phyloP scores from a whole-genome alignment of 73 alveolate species.

The Paramecium sexaurelia region DNA sequence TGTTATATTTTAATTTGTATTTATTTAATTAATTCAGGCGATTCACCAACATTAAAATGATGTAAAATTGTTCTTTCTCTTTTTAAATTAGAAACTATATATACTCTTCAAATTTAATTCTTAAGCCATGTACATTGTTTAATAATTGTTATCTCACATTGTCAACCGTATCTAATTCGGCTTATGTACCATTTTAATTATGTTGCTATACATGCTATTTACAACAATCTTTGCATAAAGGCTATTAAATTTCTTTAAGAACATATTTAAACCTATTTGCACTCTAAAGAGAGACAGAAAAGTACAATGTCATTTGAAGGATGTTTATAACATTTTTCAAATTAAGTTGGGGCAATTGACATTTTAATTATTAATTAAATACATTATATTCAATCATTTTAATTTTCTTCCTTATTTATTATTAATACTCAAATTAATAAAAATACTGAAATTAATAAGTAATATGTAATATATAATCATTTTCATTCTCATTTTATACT shows the following conservation, averaged over 20 bases:
- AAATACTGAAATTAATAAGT: neutral
- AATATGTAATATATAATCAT: no score
- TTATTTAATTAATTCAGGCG: neutral
- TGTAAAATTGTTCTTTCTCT: slow-evolving; percentile 15
- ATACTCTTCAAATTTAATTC: slow-evolving; percentile 21
- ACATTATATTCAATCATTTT: neutral
- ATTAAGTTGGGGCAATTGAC: neutral
- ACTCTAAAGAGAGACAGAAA: neutral
- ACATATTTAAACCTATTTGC: neutral
- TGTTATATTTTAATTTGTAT: neutral
- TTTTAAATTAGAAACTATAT: neutral
- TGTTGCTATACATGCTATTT: neutral
- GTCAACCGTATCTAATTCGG: neutral
- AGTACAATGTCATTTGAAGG: neutral
- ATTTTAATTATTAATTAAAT: neutral
- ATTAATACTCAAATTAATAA: neutral
- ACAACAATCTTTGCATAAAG: neutral
- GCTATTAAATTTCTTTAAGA: neutral
- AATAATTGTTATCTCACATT: neutral
- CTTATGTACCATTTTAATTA: neutral
- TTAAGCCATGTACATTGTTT: neutral
- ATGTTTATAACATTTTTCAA: neutral
- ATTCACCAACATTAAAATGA: neutral
- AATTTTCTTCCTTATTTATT: no score
- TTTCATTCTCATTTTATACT: neutral